Base-by-base conservation (phyloP, 805 yeast genomes). In the Jamesozyma gamospora region DNA sequence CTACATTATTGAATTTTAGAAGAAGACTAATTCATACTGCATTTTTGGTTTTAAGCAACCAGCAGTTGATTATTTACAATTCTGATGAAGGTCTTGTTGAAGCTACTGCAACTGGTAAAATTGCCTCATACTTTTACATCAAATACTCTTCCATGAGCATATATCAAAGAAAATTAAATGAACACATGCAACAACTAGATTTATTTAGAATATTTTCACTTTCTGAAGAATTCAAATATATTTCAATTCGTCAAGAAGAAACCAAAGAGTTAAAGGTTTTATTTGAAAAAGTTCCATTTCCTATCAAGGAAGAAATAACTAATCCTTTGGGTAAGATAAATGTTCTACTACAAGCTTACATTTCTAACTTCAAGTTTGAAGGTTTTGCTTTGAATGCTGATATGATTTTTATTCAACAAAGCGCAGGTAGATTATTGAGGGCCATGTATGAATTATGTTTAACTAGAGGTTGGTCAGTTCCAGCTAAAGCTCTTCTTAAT, bases 361-460 rank as follows among this genome's bases (percentile, higher is more conserved):
- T 92, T n/a, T 82, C 96, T 1, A 63, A 79, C 28, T 64, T 88
- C 18, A 64, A 68, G 9, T 65, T 92, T 14, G 92, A 82, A 1
- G 97, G 97, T 0, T 84, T 85, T 64, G 96, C 96, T 0, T 62
- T 94, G 44, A 77, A 82, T 71, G 77, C 95, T 0, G 99, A 92
- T 64, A 86, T 88, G 95, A 70, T 85, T 3, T 92, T 84, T 55
- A 76, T 92, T 31, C 82, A 92, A 0, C 97, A 92, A 59, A 85
- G 94, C 31, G 96, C 96, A 1, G 90, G 94, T 3, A 72, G 99
- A 54, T 60, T 92, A 29, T 66, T 88, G 41, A 65, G 96, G 41
- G 96, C 97, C 0, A 72, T 94, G 46, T 77, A 73, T 56, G 96
- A 90, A 53, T 74, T 92, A 27, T 73, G 83, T 9, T 49, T 83